Conservation (phyloP, 2,329 filamentous ascomycete genomes). For the Pseudogymnoascus sp. region DNA sequence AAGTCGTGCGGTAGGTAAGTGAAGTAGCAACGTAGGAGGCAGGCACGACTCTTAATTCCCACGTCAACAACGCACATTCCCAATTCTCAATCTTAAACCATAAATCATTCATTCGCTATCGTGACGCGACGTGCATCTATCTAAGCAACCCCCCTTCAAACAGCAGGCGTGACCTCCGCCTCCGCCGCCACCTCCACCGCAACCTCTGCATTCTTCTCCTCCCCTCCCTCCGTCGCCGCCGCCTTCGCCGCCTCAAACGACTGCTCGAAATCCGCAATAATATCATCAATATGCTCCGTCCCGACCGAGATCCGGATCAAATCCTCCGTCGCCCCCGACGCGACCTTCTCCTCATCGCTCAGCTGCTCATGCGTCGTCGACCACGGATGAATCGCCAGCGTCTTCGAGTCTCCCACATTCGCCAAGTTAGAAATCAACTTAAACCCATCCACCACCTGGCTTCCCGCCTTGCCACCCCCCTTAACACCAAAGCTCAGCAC, state of each 20-base stretch:
- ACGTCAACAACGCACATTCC: background rate
- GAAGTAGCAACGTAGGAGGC: background rate
- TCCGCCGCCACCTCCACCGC: background rate
- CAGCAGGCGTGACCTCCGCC: background rate
- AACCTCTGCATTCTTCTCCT: slow-evolving; percentile 17
- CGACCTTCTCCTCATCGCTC: slow-evolving; percentile 69
- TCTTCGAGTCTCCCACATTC: slow-evolving; percentile 95
- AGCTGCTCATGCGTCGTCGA: slow-evolving; percentile 93
- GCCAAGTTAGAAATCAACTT: slow-evolving; percentile 93
- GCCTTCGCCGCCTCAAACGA: slow-evolving; percentile 61
- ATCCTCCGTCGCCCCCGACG: slow-evolving; percentile 80
- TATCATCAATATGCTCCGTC: slow-evolving; percentile 95
- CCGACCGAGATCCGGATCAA: slow-evolving; percentile 93
- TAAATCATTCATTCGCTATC: background rate
- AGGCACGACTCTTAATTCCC: background rate
- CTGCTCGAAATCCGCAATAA: slow-evolving; percentile 92
- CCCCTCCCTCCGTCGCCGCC: slow-evolving; percentile 28
- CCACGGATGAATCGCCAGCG: slow-evolving; percentile 91
- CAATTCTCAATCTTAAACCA: background rate
- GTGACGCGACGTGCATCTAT: too few relatives aligned
- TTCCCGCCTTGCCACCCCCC: slow-evolving; percentile 75
- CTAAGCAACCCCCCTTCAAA: background rate
- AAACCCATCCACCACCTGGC: slow-evolving; percentile 85
- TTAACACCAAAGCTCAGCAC: slow-evolving; percentile 92
- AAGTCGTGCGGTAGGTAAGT: background rate